Evolutionary conservation across 2,329 filamentous ascomycete species (phyloP).

Genomic region (Cryphonectria nitschkei): DNA sequence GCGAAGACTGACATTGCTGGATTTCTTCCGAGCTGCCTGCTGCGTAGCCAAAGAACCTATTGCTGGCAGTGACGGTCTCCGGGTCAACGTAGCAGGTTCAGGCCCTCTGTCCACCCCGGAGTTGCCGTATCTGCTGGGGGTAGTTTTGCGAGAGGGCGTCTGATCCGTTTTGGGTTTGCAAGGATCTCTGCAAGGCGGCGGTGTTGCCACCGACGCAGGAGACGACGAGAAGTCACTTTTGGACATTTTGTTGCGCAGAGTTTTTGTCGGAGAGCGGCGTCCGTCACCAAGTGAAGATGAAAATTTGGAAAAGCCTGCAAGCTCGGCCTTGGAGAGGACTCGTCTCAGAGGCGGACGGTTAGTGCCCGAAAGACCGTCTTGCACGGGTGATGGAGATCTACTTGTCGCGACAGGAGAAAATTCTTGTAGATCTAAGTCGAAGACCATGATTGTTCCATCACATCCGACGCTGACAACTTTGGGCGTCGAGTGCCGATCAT

Average conservation of each 20-base stretch:
- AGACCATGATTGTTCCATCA: conserved; percentile 84
- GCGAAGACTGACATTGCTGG: conserved; percentile 50
- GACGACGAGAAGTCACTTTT: conserved; percentile 48
- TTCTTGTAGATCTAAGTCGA: conserved; percentile 61
- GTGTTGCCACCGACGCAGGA: conserved; percentile 21
- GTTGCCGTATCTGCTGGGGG: conserved; percentile 50
- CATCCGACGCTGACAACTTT: conserved; percentile 74
- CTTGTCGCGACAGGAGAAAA: conserved; percentile 44
- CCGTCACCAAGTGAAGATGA: conserved; percentile 45
- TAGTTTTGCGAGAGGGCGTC: conserved; percentile 53
- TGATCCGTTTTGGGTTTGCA: conserved; percentile 46
- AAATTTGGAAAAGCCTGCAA: conserved; percentile 75
- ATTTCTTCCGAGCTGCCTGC: conserved; percentile 51
- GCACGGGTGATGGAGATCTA: conserved; percentile 59
- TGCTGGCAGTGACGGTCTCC: conserved; percentile 59
- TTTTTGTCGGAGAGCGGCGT: conserved; percentile 56
- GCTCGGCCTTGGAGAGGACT: conserved; percentile 83
- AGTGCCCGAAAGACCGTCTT: conserved; percentile 50
- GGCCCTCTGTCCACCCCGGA: conserved; percentile 48
- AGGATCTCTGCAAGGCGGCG: conserved; percentile 29
- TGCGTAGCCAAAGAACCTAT: conserved; percentile 41
- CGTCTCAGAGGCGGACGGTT: conserved; percentile 77
- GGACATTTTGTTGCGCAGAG: conserved; percentile 51
- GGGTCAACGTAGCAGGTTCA: conserved; percentile 46
- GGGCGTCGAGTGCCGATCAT: conserved; percentile 58